These are phyloP conservation scores for Malus hybrid DNA, from an alignment of 331 rosid species.

Conservation along the genomic window DNA sequence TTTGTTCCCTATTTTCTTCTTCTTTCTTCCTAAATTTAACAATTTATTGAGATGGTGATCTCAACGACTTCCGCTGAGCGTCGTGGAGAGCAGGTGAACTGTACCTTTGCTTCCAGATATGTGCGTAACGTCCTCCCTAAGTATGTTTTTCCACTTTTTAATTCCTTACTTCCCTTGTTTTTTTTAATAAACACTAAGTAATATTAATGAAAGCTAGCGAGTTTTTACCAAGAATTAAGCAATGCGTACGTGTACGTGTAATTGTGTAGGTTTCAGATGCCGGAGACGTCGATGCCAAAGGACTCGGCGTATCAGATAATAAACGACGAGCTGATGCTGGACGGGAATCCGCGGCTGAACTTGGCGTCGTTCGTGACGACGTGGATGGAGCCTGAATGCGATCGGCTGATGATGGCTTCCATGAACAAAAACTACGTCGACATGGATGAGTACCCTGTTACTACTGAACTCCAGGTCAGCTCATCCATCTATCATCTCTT, in stretches of 20 bases:
- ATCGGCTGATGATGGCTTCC: slow-evolving; percentile 64
- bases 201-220: neutral
- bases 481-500: neutral
- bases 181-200: neutral
- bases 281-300: slow-evolving; percentile 48
- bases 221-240: neutral
- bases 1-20: neutral
- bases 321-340: slow-evolving; percentile 82
- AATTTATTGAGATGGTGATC: slow-evolving; percentile 13
- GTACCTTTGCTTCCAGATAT: slow-evolving; percentile 76
- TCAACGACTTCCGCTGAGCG: slow-evolving; percentile 24
- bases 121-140: slow-evolving; percentile 37
- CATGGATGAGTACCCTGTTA: slow-evolving; percentile 94
- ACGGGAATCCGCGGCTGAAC: slow-evolving; percentile 70
- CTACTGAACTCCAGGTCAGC: slow-evolving; percentile 80
- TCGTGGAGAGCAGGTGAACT: slow-evolving; percentile 9
- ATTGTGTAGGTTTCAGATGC: slow-evolving; percentile 50
- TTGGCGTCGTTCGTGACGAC: slow-evolving; percentile 92
- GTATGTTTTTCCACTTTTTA: slow-evolving; percentile 16
- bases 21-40: neutral
- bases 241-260: neutral
- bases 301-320: slow-evolving; percentile 84
- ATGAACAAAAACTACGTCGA: slow-evolving; percentile 89
- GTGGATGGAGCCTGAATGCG: slow-evolving; percentile 98
- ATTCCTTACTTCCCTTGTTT: neutral